Percentiles rank a stretch among this genome's conserved stretches.
phyloP scores from a whole-genome alignment of 2,329 filamentous ascomycete species.

The Mycocentrospora acerina region DNA sequence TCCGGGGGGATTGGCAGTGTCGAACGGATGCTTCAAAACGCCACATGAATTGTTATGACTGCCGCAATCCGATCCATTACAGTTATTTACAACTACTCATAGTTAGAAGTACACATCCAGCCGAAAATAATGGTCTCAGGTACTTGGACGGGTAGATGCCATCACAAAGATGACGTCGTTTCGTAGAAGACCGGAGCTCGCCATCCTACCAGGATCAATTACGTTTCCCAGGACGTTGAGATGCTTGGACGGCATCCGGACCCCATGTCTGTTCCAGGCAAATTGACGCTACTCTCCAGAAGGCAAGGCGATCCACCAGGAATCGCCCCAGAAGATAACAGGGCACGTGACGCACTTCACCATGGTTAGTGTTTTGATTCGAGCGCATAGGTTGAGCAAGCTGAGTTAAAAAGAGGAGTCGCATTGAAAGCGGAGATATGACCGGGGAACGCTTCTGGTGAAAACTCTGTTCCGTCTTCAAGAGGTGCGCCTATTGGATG shows the following conservation, averaged over 20 bases:
- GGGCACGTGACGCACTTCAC: too few species aligned
- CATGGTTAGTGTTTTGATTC: slow-evolving; percentile 19
- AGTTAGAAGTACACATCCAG: too few species aligned
- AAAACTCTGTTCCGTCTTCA: slow-evolving; percentile 29
- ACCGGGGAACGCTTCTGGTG: neutral
- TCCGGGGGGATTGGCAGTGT: too few species aligned
- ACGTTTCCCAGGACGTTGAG: slow-evolving; percentile 14
- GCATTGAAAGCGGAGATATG: slow-evolving; percentile 17
- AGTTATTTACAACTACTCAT: too few species aligned
- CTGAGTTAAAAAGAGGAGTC: slow-evolving; percentile 9
- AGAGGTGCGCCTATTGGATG: too few species aligned
- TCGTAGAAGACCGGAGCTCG: too few species aligned
- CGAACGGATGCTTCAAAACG: too few species aligned
- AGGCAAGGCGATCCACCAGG: slow-evolving; percentile 5
- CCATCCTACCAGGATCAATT: slow-evolving; percentile 11
- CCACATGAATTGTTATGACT: too few species aligned
- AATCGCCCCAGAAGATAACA: neutral
- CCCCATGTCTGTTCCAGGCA: slow-evolving; percentile 5
- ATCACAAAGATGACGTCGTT: too few species aligned
- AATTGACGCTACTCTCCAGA: neutral
- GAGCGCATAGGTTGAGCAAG: slow-evolving; percentile 2
- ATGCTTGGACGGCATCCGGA: slow-evolving; percentile 9
- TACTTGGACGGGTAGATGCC: too few species aligned
- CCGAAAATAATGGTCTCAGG: too few species aligned
- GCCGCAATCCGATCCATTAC: too few species aligned